These are phyloP conservation scores for Schwanniomyces pseudopolymorphus DNA, from an alignment of 805 yeast species.

Conservation along the genomic window DNA sequence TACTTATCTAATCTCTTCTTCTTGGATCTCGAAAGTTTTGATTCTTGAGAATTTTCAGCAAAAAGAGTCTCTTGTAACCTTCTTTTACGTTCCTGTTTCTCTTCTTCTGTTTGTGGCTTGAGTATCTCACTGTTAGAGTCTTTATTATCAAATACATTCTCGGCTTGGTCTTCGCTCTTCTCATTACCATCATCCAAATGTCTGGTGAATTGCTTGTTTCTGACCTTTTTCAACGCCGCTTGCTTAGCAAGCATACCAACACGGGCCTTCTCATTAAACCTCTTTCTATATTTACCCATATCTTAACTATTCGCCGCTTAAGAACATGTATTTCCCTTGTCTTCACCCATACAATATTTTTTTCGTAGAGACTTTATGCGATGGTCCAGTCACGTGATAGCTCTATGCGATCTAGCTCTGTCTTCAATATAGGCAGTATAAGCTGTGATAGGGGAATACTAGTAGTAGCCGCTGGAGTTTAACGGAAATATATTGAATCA, in stretches of 20 bases:
- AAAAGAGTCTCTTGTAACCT: conserved; percentile 58
- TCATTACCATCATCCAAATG: conserved; percentile 43
- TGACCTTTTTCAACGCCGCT: conserved; percentile 60
- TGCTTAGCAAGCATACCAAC: conserved; percentile 81
- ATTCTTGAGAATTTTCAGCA: conserved; percentile 54
- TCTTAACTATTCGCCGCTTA: neutral
- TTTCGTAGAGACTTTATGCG: neutral
- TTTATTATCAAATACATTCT: conserved; percentile 14
- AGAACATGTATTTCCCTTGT: neutral
- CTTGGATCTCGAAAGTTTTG: conserved; percentile 70
- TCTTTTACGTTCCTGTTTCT: conserved; percentile 63
- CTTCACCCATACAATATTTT: neutral
- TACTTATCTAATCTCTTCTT: conserved; percentile 83
- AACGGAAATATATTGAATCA: neutral
- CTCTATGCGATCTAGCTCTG: neutral
- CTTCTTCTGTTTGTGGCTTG: conserved; percentile 63
- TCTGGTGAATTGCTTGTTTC: conserved; percentile 68
- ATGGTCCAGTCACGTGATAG: neutral
- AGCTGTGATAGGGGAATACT: no score
- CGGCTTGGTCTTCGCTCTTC: conserved; percentile 12
- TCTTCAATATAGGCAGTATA: no score
- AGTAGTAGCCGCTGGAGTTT: neutral
- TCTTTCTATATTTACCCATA: conserved; percentile 80
- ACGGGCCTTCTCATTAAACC: conserved; percentile 85
- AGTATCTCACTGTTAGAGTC: conserved; percentile 63